Evolutionary conservation across 257 asterid genomes (phyloP), one percentile per base, ranked within the genome.

Genomic region (Solanum paucissectum): DNA sequence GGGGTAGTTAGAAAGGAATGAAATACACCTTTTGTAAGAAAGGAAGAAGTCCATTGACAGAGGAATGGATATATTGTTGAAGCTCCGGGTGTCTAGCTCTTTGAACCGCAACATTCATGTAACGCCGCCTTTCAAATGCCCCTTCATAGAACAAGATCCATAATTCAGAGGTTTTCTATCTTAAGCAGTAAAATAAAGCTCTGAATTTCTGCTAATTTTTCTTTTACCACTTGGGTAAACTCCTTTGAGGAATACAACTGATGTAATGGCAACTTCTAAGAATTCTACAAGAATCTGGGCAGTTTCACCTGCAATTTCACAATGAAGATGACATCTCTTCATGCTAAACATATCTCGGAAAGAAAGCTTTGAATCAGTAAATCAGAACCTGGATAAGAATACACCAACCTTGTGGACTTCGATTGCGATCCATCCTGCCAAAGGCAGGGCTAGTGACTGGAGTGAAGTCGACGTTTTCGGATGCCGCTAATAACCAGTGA

Each of bases 61-160:
- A 88, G 36, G 97, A 93, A 82, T 87, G 92, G 71, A 96, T 94
- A 72, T 94, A 96, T 5, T 96, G 94, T 87, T 89, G 90, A 58
- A 96, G 92, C 91, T 94, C 92, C 73, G 98, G 98, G 87, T 96
- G 96, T 77, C 85, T 90, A 87, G 98, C 97, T 92, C 62, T 95
- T 86, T 96, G 99, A 81, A 94, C 95, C 90, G 95, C 98, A 21
- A 94, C 88, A 90, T 95, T 96, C 98, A 95, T 93, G 92, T 95
- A 95, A 21, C 97, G 90, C 91, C 94, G 92, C 90, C 98, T 92
- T 92, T 94, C 99, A 83, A 95, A 96, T 40, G 98, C 98, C 88
- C 97, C 98, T 95, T 87, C 33, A 29, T 33, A 34, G 11, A 71
- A 55, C 10, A 73, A 29, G 55, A 34, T 66, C 20, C 11, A 23